Conservation (phyloP, 2,329 filamentous ascomycete species). For the Aspergillus chevalieri region DNA sequence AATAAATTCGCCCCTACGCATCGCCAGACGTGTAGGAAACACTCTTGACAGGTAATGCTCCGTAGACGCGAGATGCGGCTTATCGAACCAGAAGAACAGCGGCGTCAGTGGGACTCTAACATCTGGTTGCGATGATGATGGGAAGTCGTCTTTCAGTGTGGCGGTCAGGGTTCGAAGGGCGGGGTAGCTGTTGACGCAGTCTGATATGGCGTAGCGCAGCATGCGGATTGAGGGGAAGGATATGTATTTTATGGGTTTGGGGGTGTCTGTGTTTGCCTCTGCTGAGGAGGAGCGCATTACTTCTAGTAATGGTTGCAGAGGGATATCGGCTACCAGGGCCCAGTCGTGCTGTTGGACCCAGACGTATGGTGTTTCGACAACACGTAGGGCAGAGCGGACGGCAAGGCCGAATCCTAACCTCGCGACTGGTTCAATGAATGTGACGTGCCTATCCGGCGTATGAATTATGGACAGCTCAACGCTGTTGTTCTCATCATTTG, state of each 20-base stretch:
- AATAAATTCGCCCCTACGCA: constrained; percentile 7
- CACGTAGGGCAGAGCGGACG: constrained; percentile 3
- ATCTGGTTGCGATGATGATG: background rate
- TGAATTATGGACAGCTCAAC: constrained; percentile 3
- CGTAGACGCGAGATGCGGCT: constrained; percentile 6
- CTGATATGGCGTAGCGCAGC: constrained; percentile 1
- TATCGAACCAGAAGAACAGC: constrained; percentile 9
- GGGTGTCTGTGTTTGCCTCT: background rate
- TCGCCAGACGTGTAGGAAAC: constrained; percentile 6
- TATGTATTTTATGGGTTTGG: constrained; percentile 1
- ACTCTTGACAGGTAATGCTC: constrained; percentile 5
- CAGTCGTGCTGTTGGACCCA: constrained; percentile 10
- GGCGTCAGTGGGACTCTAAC: constrained; percentile 3
- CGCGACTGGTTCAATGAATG: constrained; percentile 3
- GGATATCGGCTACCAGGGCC: constrained; percentile 6
- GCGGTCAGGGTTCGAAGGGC: background rate
- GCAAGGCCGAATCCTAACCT: constrained; percentile 7
- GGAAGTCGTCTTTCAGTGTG: background rate
- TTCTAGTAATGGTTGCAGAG: constrained; percentile 1
- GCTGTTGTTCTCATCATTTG: background rate
- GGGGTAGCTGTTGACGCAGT: background rate
- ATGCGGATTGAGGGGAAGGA: constrained; percentile 3
- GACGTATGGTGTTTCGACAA: constrained; percentile 5
- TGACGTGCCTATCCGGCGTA: background rate
- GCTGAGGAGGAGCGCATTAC: background rate